Evolutionary conservation across 169 alveolate species (phyloP).

Genomic region (Cryptosporidium ryanae): DNA sequence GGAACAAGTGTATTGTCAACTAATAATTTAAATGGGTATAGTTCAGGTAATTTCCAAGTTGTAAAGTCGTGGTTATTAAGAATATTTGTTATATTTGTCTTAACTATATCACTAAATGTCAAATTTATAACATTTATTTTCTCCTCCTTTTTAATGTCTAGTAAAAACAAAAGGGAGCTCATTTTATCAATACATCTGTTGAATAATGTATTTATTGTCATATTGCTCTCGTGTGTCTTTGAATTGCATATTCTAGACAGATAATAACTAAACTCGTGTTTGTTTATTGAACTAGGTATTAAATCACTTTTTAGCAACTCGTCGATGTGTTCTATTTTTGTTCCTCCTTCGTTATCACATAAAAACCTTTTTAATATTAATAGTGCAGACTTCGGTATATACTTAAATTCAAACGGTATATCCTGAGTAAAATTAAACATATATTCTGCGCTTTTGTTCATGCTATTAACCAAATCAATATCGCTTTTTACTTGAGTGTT

Average conservation of each 20-base stretch:
- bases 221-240: slow-evolving; percentile 52
- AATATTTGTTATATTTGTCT: slow-evolving; percentile 48
- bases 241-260: slow-evolving; percentile 55
- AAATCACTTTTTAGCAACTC: slow-evolving; percentile 34
- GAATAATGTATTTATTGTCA: slow-evolving; percentile 58
- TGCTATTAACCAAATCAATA: not conserved
- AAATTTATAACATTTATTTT: slow-evolving; percentile 48
- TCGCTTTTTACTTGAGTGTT: not conserved
- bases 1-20: not conserved
- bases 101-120: slow-evolving; percentile 58
- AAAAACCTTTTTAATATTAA: slow-evolving; percentile 16
- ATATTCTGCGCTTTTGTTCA: slow-evolving; percentile 5
- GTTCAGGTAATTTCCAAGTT: slow-evolving; percentile 23
- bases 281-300: slow-evolving; percentile 50
- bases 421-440: slow-evolving; percentile 13
- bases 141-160: slow-evolving; percentile 51
- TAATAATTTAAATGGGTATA: slow-evolving; percentile 45
- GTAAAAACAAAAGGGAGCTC: slow-evolving; percentile 30
- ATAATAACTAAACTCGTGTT: slow-evolving; percentile 50
- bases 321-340: slow-evolving; percentile 9
- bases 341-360: not conserved
- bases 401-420: slow-evolving; percentile 39
- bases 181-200: slow-evolving; percentile 33
- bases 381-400: slow-evolving; percentile 67
- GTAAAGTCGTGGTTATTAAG: slow-evolving; percentile 43